Base-by-base conservation (phyloP, 495 filamentous ascomycete genomes). In the Talaromyces stipitatus region DNA sequence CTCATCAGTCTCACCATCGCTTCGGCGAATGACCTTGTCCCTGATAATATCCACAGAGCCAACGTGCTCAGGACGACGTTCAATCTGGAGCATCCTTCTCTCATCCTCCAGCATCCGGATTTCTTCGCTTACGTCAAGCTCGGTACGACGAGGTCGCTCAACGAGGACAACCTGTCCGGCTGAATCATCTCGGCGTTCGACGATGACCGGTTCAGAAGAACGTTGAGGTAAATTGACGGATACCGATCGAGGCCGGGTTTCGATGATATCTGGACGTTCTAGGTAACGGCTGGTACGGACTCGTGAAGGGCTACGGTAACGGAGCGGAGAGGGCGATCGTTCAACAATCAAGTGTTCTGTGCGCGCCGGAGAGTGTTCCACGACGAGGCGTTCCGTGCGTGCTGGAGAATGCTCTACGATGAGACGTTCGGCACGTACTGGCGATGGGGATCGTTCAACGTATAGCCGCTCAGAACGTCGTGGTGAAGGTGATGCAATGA, bases 91-190 rank as follows among this genome's bases (percentile, higher is more conserved):
- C 28, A 66, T 60, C 43, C 72, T 65, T 16, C 63, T 75, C 59
- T 82, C 72, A 36, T 73, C 72, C 65, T 87, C 84, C 22, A 87
- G 72, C 2, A 68, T 65, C 20, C 69, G 70, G 54, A 85, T 82
- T 60, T 86, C 82, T n/a, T 77, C 72, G 52, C 75, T 72, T 56
- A 87, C 78, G 50, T 82, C 81, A 32, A 78, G 71, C 27, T 84
- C 80, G 36, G 69, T 73, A 50, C 71, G 64, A 1, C 75, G 76
- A 30, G 75, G 75, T 9, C 76, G 78, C 14, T 82, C 72, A 3
- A 84, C 66, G 20, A 86, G 58, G 1, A 82, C 82, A 11, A 91
- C 62, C 2, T 76, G 75, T 1, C 81, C 79, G n/a, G n/a, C n/a
- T 24, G 76, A 63, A 14, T 77, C 76, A n/a, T 76, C 69, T 9